These are phyloP conservation scores for Paspalum notatum DNA, from an alignment of 176 grass and related monocot genomes.

Conservation along the genomic window DNA sequence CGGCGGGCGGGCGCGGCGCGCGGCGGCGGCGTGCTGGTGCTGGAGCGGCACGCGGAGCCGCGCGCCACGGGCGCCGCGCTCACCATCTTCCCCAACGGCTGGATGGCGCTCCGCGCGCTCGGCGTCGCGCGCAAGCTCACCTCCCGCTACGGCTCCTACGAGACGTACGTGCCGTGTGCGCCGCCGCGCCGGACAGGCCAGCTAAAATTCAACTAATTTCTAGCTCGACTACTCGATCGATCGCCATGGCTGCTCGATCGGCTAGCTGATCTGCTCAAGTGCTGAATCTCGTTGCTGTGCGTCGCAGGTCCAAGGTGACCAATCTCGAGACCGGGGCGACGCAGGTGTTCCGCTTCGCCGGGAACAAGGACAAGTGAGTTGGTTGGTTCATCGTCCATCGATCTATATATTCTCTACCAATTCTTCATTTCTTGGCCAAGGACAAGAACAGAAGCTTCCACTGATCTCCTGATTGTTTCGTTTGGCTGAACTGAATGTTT, in stretches of 20 bases:
- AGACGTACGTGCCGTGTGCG: constrained; percentile 33
- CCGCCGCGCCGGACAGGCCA: not conserved
- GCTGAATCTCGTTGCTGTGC: not conserved
- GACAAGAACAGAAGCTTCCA: no score
- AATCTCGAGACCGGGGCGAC: constrained; percentile 56
- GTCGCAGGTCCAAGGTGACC: constrained; percentile 40
- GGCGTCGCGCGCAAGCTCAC: constrained; percentile 59
- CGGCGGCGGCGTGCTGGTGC: constrained; percentile 32
- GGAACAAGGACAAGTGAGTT: constrained; percentile 45
- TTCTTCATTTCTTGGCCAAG: no score
- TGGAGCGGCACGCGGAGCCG: constrained; percentile 63
- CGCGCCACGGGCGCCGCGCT: constrained; percentile 51
- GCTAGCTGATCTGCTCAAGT: not conserved
- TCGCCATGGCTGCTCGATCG: not conserved
- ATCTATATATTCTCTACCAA: not conserved
- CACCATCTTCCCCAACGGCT: constrained; percentile 63
- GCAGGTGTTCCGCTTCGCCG: constrained; percentile 46
- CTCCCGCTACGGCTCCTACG: constrained; percentile 29
- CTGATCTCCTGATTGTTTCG: not conserved
- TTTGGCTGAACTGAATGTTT: not conserved
- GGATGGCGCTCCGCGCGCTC: constrained; percentile 63
- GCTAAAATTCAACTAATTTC: not conserved
- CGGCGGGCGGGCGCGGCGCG: constrained; percentile 22
- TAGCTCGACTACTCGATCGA: not conserved
- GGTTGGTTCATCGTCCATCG: not conserved